Percentiles rank a stretch among this genome's conserved stretches.
Evolutionary conservation across 768 basidiomycete genomes (phyloP).

Genomic region (Chiua virens): DNA sequence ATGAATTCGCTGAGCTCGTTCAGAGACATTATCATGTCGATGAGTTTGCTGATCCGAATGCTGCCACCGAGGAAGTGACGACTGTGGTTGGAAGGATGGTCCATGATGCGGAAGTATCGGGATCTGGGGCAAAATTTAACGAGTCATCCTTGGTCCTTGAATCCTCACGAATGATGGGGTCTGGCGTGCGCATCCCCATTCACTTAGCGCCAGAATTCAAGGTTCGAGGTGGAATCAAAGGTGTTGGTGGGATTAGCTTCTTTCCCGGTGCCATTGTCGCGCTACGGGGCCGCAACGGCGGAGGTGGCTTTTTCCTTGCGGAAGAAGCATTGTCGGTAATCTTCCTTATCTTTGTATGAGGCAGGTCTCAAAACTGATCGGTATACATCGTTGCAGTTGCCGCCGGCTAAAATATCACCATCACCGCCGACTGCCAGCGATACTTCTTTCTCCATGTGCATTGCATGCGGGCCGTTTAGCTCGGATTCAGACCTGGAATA

Average conservation of each 20-base stretch:
- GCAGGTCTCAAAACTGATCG: not conserved
- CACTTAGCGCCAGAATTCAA: constrained; percentile 66
- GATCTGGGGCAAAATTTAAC: constrained; percentile 62
- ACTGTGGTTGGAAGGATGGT: constrained; percentile 73
- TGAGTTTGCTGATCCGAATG: constrained; percentile 79
- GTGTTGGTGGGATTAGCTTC: constrained; percentile 65
- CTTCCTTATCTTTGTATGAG: constrained; percentile 25
- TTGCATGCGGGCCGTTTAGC: constrained; percentile 88
- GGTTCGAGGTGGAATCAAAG: constrained; percentile 62
- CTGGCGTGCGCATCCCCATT: constrained; percentile 67
- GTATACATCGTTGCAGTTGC: constrained; percentile 48
- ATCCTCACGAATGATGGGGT: constrained; percentile 72
- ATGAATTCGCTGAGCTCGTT: constrained; percentile 78
- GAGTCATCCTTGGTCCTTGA: constrained; percentile 79
- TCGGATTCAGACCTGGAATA: constrained; percentile 74
- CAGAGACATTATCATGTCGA: constrained; percentile 63
- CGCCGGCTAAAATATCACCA: constrained; percentile 52
- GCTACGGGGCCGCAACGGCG: constrained; percentile 86
- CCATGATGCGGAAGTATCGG: constrained; percentile 60
- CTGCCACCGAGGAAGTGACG: constrained; percentile 60
- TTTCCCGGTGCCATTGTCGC: constrained; percentile 91
- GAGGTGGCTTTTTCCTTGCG: constrained; percentile 83
- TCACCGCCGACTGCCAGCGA: constrained; percentile 35
- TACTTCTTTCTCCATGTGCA: constrained; percentile 58
- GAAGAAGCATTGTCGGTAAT: constrained; percentile 76